Conservation (phyloP, 192 early-diverging fungal genomes). For the Backusella tuberculispora region DNA sequence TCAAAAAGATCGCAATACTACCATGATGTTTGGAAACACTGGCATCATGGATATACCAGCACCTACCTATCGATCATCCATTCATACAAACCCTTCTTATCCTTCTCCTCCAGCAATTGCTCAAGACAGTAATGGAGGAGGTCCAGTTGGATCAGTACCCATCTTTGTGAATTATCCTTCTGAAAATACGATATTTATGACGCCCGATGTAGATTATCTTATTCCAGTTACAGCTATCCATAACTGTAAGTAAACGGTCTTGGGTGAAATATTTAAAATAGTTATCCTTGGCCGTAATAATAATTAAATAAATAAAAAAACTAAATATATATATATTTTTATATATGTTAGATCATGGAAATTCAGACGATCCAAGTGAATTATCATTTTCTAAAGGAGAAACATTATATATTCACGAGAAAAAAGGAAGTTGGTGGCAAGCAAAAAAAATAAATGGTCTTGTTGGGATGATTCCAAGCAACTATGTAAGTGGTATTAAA, state of each 20-base stretch:
- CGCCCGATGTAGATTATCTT: slow-evolving; percentile 46
- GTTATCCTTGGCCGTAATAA: slow-evolving; percentile 61
- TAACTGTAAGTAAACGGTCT: slow-evolving; percentile 12
- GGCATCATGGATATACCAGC: not conserved
- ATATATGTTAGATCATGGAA: slow-evolving; percentile 70
- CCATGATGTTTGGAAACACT: not conserved
- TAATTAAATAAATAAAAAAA: not conserved
- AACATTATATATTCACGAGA: slow-evolving; percentile 84
- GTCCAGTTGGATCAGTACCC: not conserved
- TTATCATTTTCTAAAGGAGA: slow-evolving; percentile 89
- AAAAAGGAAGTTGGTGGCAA: slow-evolving; percentile 98
- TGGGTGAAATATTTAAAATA: slow-evolving; percentile 34
- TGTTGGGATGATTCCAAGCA: slow-evolving; percentile 88
- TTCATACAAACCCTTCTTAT: not conserved
- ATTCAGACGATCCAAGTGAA: slow-evolving; percentile 91
- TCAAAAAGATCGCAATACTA: not conserved
- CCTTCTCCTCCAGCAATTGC: not conserved
- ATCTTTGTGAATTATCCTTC: not conserved
- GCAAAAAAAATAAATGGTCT: slow-evolving; percentile 80
- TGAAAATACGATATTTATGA: slow-evolving; percentile 8
- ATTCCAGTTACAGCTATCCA: slow-evolving; percentile 53
- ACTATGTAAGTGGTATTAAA: slow-evolving; percentile 58
- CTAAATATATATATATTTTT: not conserved
- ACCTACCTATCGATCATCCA: slow-evolving; percentile 4
- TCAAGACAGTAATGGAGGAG: not conserved